These are phyloP conservation scores for Rosellinia necatrix DNA, from an alignment of 2,329 filamentous ascomycete species.

Conservation along the genomic window DNA sequence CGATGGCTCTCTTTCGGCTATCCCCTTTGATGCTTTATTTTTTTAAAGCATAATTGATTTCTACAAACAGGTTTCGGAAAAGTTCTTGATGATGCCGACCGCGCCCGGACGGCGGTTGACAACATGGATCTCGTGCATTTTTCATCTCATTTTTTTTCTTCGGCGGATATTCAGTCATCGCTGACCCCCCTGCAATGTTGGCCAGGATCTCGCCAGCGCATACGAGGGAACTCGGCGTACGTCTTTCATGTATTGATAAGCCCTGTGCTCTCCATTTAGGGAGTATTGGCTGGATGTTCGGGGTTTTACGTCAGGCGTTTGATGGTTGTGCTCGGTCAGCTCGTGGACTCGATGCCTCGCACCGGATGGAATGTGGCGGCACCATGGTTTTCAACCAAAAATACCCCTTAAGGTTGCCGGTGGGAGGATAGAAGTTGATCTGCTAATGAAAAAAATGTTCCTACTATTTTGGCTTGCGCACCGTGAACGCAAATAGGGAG, in stretches of 20 bases:
- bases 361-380: slow-evolving; percentile 42
- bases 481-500: slow-evolving; percentile 19
- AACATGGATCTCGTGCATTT: slow-evolving; percentile 42
- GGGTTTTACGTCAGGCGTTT: slow-evolving; percentile 42
- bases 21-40: slow-evolving; percentile 26
- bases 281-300: slow-evolving; percentile 36
- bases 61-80: slow-evolving; percentile 41
- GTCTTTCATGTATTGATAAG: slow-evolving; percentile 43
- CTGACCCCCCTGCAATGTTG: slow-evolving; percentile 22
- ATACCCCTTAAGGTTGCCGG: slow-evolving; percentile 42
- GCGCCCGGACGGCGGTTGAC: slow-evolving; percentile 28
- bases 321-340: slow-evolving; percentile 41
- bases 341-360: slow-evolving; percentile 38
- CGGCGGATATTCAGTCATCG: slow-evolving; percentile 25
- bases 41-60: slow-evolving; percentile 31
- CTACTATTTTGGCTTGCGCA: slow-evolving; percentile 15
- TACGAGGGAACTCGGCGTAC: slow-evolving; percentile 31
- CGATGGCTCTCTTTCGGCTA: slow-evolving; percentile 18
- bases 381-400: slow-evolving; percentile 43
- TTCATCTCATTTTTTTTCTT: slow-evolving; percentile 23
- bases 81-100: slow-evolving; percentile 39
- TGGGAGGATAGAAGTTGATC: slow-evolving; percentile 40
- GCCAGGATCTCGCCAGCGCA: slow-evolving; percentile 29
- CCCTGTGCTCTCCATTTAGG: slow-evolving; percentile 36
- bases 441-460: slow-evolving; percentile 41